Base-by-base conservation (phyloP, 177 flowering plant genomes). In the Vitis hybrid region DNA sequence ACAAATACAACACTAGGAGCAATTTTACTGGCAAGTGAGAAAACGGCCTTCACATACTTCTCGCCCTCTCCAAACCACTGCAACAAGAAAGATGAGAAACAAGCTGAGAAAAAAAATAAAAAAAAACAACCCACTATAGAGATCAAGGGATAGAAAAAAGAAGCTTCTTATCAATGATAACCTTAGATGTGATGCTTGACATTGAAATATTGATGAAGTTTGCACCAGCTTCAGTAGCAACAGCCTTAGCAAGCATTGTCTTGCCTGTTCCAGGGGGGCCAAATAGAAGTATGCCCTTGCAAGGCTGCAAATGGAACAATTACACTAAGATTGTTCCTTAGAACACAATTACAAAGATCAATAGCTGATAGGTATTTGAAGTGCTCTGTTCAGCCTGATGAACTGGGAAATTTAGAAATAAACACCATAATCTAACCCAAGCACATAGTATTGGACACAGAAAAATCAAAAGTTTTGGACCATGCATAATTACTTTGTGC, bases 21-120 rank as follows among this genome's bases (percentile, higher is more conserved):
- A 75, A 91, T 90, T 85, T 91, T 91, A 74, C 93, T 91, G 17
- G 97, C 97, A 10, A 91, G 82, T 13, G 94, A 90, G 80, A 91
- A 91, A 26, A 91, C 93, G 52, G 97, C 94, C 80, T 91, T 91
- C 39, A 90, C 94, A 78, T 90, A 90, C 80, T 91, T 90, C 76
- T 91, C 97, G 60, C 90, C 94, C 82, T 91, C 97, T 51, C 97
- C 97, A 84, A 90, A 91, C 97, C 94, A 90, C 94, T 91, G 84
- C 74, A 78, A 19, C 3, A 23, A 62, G 60, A 73, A 45, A 64
- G 45, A 72, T 23, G 1, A 70, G 4, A 39, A 56, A 64, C 8
- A 34, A 51, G 34, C 45, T 39, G 39, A 39, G 12, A 23, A 21
- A 18, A 18, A 39, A 9, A 17, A 26, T 32, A 11, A 17, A 3